A percentile compares a stretch with the other conserved stretches of the same genome.
Conservation (phyloP, 371 early-diverging fungal genomes). For the Mortierella sp. region DNA sequence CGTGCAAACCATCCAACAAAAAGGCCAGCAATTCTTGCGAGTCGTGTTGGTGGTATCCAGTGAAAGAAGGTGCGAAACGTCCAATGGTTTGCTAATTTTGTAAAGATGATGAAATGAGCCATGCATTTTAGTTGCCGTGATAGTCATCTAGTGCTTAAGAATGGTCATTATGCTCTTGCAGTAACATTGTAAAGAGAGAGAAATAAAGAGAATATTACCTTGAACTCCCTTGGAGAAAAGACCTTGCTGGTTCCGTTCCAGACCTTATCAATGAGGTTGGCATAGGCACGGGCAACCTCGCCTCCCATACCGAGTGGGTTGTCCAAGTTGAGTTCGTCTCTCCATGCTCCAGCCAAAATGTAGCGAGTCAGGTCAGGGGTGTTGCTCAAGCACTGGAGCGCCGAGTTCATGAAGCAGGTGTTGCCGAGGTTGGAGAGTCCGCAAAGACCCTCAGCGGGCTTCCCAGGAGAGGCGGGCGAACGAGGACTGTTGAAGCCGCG, state of each 20-base stretch:
- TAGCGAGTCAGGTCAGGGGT: slow-evolving; percentile 74
- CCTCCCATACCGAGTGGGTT: slow-evolving; percentile 76
- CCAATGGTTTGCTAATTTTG: slow-evolving; percentile 65
- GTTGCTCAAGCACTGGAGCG: slow-evolving; percentile 83
- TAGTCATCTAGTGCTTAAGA: neutral
- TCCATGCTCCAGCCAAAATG: slow-evolving; percentile 62
- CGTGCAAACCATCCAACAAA: slow-evolving; percentile 76
- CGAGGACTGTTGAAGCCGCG: slow-evolving; percentile 16
- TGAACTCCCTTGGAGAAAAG: slow-evolving; percentile 79
- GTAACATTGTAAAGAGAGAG: neutral
- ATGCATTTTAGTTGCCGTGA: neutral
- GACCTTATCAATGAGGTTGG: slow-evolving; percentile 67
- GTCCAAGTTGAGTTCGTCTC: slow-evolving; percentile 63
- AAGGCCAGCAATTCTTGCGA: slow-evolving; percentile 76
- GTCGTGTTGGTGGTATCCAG: slow-evolving; percentile 83
- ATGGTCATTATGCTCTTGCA: neutral
- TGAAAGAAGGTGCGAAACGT: slow-evolving; percentile 75
- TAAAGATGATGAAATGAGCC: too few species aligned
- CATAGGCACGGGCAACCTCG: slow-evolving; percentile 76
- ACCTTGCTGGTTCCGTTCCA: slow-evolving; percentile 66
- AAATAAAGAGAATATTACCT: slow-evolving; percentile 55
- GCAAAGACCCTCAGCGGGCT: slow-evolving; percentile 61
- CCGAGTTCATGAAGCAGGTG: slow-evolving; percentile 92
- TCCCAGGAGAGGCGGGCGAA: slow-evolving; percentile 12
- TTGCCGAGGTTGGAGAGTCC: slow-evolving; percentile 88